Conservation (phyloP, 1,139 yeast species). For the Yamadazyma atlantica region DNA sequence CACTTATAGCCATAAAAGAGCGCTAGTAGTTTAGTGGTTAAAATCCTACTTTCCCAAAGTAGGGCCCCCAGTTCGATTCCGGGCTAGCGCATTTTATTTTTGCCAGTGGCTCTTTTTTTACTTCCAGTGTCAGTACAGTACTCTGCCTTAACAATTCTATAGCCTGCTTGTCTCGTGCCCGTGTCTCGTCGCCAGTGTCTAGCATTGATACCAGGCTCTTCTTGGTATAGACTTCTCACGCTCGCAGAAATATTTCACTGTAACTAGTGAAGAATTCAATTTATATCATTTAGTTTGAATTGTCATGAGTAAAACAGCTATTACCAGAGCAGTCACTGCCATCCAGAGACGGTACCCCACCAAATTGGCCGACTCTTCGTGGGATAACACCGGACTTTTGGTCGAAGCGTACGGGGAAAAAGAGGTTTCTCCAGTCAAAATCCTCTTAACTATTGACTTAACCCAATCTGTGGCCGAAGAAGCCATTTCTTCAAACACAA, state of each 20-base stretch:
- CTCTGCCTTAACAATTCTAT: not conserved
- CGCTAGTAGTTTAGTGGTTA: slow-evolving; percentile 3
- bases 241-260: too few relatives aligned
- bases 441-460: slow-evolving; percentile 79
- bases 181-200: too few relatives aligned
- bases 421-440: slow-evolving; percentile 31
- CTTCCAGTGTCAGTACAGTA: not conserved
- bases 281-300: not conserved
- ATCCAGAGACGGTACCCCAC: slow-evolving; percentile 73
- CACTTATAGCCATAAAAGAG: too few relatives aligned
- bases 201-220: too few relatives aligned
- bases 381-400: slow-evolving; percentile 93
- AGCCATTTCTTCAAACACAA: slow-evolving; percentile 55
- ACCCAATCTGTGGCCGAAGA: slow-evolving; percentile 85
- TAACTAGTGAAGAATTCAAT: too few relatives aligned
- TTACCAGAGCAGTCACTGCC: slow-evolving; percentile 47
- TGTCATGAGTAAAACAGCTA: slow-evolving; percentile 36
- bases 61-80: slow-evolving; percentile 4
- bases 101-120: not conserved
- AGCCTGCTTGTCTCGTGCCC: too few relatives aligned
- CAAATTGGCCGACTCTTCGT: slow-evolving; percentile 74
- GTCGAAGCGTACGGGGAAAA: slow-evolving; percentile 54
- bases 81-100: slow-evolving; percentile 3
- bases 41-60: slow-evolving; percentile 2
- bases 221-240: too few relatives aligned